phyloP scores from a whole-genome alignment of 2,329 filamentous ascomycete species.

The Colletotrichum musicola region DNA sequence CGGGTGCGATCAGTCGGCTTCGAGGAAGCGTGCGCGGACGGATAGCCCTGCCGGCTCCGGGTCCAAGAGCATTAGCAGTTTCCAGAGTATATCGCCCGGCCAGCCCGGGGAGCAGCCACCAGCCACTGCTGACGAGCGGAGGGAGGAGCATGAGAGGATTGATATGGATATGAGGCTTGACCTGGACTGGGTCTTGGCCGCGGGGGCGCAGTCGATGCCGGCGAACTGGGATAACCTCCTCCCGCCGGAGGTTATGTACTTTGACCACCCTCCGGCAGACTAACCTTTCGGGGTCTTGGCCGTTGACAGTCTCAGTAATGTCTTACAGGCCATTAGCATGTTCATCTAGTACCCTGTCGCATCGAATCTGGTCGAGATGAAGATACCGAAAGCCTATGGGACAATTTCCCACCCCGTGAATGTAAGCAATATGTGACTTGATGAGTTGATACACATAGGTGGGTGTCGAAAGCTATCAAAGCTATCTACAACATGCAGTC shows the following conservation, averaged over 20 bases:
- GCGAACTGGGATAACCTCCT: slow-evolving; percentile 11
- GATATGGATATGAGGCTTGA: slow-evolving; percentile 31
- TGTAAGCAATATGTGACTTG: too few relatives aligned
- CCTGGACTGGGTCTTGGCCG: slow-evolving; percentile 29
- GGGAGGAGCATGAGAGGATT: slow-evolving; percentile 2
- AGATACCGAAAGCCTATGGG: too few relatives aligned
- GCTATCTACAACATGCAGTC: too few relatives aligned
- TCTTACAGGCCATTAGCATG: too few relatives aligned
- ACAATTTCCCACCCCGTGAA: too few relatives aligned
- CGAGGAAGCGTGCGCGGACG: slow-evolving; percentile 7
- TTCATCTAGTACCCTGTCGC: too few relatives aligned
- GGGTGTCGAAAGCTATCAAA: too few relatives aligned
- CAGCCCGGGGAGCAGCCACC: background rate
- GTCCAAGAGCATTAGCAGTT: background rate
- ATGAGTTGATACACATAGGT: too few relatives aligned
- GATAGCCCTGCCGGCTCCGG: background rate
- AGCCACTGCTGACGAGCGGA: background rate
- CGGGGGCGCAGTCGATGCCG: slow-evolving; percentile 15
- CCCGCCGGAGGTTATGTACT: slow-evolving; percentile 13
- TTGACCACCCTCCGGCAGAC: background rate
- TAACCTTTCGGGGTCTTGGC: background rate
- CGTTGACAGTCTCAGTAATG: too few relatives aligned
- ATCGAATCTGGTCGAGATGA: too few relatives aligned
- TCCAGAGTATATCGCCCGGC: slow-evolving; percentile 12
- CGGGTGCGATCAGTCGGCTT: background rate